Base-by-base conservation (phyloP, 2,329 filamentous ascomycete genomes). In the Apiospora arundinis region DNA sequence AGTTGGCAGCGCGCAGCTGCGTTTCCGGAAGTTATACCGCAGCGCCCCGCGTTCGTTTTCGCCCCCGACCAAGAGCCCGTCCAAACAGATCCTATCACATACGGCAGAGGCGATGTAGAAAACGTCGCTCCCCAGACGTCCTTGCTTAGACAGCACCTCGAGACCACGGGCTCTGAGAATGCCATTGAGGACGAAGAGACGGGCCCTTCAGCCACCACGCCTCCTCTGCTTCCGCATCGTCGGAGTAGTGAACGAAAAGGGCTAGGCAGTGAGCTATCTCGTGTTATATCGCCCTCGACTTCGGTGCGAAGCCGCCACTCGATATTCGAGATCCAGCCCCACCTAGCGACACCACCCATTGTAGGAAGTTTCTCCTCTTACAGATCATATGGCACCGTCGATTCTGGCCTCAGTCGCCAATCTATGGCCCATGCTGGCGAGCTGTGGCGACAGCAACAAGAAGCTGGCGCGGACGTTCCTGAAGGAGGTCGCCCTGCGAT, bases 1-100 rank as follows among this genome's bases (percentile, higher is more conserved):
- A 97, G 94, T 76, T 97, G 95, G 93, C 94, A 95, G 82, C 91
- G 95, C 80, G 95, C 95, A 48, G 94, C 95, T 37, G 92, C 89
- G 71, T 98, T 98, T 81, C 89, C 91, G 74, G 95, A 98, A 81
- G 93, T 97, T 75, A 92, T 96, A 45, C 94, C 94, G 6, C 91
- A 93, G 70, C 90, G 91, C 21, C 91, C 91, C 18, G 92, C 93
- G 45, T 94, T 97, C 79, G 86, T 93, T 69, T 88, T 91, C 73
- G 87, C 87, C 2, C 85, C 89, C 56, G 89, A 90, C 60, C 87
- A 89, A 72, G 83, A 83, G 45, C 83, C 84, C 25, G 78, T 83
- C n/a, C 80, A 79, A 69, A 75, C 77, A 23, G 80, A 80, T 18
- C 74, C 75, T n/a, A 79, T 84, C 56, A 80, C 83, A 46, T 85